phyloP scores from a whole-genome alignment of 2,329 filamentous ascomycete species.

The Raffaelea arxii region DNA sequence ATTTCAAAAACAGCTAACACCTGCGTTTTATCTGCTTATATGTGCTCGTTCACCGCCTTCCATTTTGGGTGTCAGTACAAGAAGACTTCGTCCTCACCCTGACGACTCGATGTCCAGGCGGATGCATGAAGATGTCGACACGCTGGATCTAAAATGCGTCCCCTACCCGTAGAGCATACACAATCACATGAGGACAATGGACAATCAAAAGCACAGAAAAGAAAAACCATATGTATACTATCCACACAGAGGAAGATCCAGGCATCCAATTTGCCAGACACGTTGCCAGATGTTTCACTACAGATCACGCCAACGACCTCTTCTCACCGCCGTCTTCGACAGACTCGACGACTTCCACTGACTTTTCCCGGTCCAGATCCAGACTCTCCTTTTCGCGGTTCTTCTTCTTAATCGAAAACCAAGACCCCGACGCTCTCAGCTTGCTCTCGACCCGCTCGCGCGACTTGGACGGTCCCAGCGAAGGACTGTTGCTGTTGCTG shows the following conservation, averaged over 20 bases:
- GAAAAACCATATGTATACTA: no score
- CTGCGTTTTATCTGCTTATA: not conserved
- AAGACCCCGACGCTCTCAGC: constrained; percentile 34
- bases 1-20: constrained; percentile 2
- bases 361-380: constrained; percentile 35
- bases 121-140: no score
- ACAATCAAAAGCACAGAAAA: no score
- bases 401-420: constrained; percentile 52
- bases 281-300: no score
- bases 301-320: no score
- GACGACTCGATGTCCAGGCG: no score
- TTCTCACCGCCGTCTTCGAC: constrained; percentile 9
- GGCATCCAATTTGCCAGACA: no score
- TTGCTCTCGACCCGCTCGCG: constrained; percentile 27
- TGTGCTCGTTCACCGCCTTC: not conserved
- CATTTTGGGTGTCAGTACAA: not conserved
- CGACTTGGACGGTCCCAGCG: constrained; percentile 40
- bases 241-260: no score
- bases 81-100: no score
- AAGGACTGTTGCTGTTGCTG: constrained; percentile 46
- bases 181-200: no score
- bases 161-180: no score
- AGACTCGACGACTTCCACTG: constrained; percentile 5
- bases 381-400: constrained; percentile 47
- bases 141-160: no score